A percentile compares a stretch with the other conserved stretches of the same genome.
These are phyloP conservation scores for Urochloa ruziziensis DNA, from an alignment of 176 grass and related monocot species.

Conservation along the genomic window DNA sequence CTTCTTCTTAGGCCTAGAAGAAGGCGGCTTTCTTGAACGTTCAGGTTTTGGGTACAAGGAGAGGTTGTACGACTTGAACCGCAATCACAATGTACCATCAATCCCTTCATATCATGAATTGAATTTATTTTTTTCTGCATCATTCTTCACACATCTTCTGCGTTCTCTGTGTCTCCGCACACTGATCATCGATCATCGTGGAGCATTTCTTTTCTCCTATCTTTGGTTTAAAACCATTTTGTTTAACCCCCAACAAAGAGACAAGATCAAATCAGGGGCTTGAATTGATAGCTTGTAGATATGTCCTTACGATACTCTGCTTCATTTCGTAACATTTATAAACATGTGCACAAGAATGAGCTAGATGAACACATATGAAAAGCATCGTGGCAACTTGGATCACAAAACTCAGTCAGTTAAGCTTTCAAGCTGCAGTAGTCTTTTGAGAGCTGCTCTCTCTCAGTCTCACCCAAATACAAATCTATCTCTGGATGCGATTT, in stretches of 20 bases:
- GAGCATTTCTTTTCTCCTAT: neutral
- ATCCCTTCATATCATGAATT: slow-evolving; percentile 2
- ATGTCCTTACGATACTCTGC: neutral
- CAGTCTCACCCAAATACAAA: neutral
- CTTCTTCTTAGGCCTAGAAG: slow-evolving; percentile 44
- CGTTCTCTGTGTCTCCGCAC: neutral
- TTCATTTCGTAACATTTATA: neutral
- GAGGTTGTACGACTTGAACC: neutral
- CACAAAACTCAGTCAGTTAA: neutral
- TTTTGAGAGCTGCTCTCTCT: neutral
- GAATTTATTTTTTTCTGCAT: neutral
- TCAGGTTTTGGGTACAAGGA: slow-evolving; percentile 30
- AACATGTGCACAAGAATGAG: neutral
- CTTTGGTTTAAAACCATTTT: neutral
- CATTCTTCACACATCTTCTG: neutral
- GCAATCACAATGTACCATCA: slow-evolving; percentile 6
- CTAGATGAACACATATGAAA: neutral
- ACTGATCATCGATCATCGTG: neutral
- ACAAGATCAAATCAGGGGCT: neutral
- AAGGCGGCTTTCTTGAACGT: slow-evolving; percentile 19
- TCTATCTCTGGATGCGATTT: neutral
- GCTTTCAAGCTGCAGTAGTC: neutral
- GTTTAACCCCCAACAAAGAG: neutral
- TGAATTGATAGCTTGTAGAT: neutral
- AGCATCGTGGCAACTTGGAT: neutral